These are phyloP conservation scores for Cladosporium sp. DNA, from an alignment of 2,329 filamentous ascomycete genomes.

Conservation along the genomic window DNA sequence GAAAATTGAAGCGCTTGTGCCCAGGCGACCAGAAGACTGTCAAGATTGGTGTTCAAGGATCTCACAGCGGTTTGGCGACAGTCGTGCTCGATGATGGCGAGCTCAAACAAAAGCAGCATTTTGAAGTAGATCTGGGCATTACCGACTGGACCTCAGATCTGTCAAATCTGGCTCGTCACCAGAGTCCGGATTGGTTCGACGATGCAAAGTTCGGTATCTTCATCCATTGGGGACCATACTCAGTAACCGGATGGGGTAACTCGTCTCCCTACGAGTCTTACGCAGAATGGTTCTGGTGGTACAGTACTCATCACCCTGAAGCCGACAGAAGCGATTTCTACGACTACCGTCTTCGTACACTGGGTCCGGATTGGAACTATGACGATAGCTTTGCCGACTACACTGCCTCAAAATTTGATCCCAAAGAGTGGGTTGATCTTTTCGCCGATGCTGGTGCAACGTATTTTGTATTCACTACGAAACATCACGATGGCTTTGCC, in stretches of 20 bases:
- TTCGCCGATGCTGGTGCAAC: slow-evolving; percentile 14
- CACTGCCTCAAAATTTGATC: slow-evolving; percentile 13
- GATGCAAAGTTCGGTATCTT: slow-evolving; percentile 16
- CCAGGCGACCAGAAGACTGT: slow-evolving; percentile 32
- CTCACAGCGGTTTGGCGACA: slow-evolving; percentile 12
- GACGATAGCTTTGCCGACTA: slow-evolving; percentile 15
- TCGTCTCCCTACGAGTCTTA: slow-evolving; percentile 13
- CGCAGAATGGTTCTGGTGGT: slow-evolving; percentile 19
- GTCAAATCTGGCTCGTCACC: not conserved
- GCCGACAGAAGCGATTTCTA: slow-evolving; percentile 5
- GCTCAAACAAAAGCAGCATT: slow-evolving; percentile 5
- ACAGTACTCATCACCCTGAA: slow-evolving; percentile 10
- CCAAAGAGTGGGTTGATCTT: slow-evolving; percentile 15
- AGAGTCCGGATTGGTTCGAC: slow-evolving; percentile 13
- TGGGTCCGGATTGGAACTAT: slow-evolving; percentile 11
- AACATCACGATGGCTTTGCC: slow-evolving; percentile 48
- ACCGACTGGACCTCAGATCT: not conserved
- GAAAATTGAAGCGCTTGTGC: slow-evolving; percentile 29
- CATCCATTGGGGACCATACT: slow-evolving; percentile 16
- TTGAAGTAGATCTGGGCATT: not conserved
- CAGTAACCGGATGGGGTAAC: slow-evolving; percentile 13
- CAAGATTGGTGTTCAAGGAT: slow-evolving; percentile 28
- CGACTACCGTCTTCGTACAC: not conserved
- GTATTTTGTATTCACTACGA: slow-evolving; percentile 43
- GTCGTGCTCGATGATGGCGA: slow-evolving; percentile 20